phyloP scores from a whole-genome alignment of 768 basidiomycete genomes.

The Mycena kentingensis region DNA sequence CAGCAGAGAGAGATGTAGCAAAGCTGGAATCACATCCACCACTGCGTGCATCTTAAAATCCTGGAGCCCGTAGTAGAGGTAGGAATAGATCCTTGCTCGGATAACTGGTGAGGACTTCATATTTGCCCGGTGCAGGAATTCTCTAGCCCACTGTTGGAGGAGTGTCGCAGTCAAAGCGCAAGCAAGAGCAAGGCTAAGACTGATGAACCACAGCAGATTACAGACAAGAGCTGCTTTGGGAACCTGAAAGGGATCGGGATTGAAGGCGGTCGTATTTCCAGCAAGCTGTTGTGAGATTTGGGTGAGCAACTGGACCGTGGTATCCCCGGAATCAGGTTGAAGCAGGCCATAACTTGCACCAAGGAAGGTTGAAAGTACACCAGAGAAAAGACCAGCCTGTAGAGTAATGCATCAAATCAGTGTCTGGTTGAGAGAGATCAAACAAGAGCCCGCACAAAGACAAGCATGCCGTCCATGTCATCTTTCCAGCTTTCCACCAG shows the following conservation, averaged over 20 bases:
- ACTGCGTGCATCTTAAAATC: conserved; percentile 1
- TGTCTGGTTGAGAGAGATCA: not conserved
- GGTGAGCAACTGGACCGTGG: not conserved
- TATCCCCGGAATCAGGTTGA: not conserved
- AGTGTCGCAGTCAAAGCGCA: conserved; percentile 7
- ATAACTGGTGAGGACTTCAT: conserved; percentile 5
- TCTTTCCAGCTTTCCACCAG: conserved; percentile 15
- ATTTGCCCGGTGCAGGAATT: conserved; percentile 4
- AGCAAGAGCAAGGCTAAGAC: conserved; percentile 6
- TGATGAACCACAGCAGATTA: conserved; percentile 8
- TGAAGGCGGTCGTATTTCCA: not conserved
- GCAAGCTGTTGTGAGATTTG: conserved; percentile 8
- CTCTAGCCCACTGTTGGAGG: conserved; percentile 12
- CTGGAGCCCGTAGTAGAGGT: conserved; percentile 1
- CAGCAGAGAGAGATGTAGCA: conserved; percentile 16
- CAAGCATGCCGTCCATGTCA: conserved; percentile 14
- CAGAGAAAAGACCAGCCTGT: conserved; percentile 10
- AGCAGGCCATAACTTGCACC: conserved; percentile 5
- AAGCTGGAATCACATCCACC: conserved; percentile 14
- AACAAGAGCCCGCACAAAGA: conserved; percentile 1
- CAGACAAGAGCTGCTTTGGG: not conserved
- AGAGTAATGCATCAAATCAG: no score
- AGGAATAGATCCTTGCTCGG: conserved; percentile 3
- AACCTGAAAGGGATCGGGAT: not conserved
- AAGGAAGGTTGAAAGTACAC: conserved; percentile 2